A percentile compares a stretch with the other conserved stretches of the same genome.
These are phyloP conservation scores for Circinella umbellata DNA, from an alignment of 371 early-diverging fungal genomes.

Conservation along the genomic window DNA sequence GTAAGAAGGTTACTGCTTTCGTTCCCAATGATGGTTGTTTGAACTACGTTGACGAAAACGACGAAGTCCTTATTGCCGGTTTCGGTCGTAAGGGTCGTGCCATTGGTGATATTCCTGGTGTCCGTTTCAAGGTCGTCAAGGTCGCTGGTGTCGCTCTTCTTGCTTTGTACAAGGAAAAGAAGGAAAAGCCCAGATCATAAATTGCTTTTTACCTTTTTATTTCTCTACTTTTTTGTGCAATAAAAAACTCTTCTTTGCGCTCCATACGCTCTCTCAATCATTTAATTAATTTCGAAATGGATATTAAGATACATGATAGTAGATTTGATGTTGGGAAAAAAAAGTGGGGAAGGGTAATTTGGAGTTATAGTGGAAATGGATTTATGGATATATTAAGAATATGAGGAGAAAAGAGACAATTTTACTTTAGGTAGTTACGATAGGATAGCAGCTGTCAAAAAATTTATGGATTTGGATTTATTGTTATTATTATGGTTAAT, in stretches of 20 bases:
- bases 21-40: conserved; percentile 99
- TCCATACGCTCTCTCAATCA: not conserved
- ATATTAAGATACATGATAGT: too few relatives aligned
- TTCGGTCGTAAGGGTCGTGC: conserved; percentile 90
- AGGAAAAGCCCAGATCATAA: conserved; percentile 99
- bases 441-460: too few relatives aligned
- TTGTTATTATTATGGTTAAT: too few relatives aligned
- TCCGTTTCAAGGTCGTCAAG: conserved; percentile 99
- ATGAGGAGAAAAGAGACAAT: too few relatives aligned
- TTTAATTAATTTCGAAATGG: too few relatives aligned
- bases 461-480: too few relatives aligned
- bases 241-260: not conserved
- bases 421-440: too few relatives aligned
- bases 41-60: conserved; percentile 98
- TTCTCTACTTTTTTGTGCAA: not conserved
- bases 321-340: too few relatives aligned
- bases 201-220: conserved; percentile 3
- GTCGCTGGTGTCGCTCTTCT: conserved; percentile 99
- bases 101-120: conserved; percentile 99
- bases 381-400: too few relatives aligned
- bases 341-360: too few relatives aligned
- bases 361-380: too few relatives aligned
- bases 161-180: conserved; percentile 99
- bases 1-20: conserved; percentile 99
- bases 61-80: conserved; percentile 96